Evolutionary conservation across 306 rosid species (phyloP).

Genomic region (Crataegus laevigata): DNA sequence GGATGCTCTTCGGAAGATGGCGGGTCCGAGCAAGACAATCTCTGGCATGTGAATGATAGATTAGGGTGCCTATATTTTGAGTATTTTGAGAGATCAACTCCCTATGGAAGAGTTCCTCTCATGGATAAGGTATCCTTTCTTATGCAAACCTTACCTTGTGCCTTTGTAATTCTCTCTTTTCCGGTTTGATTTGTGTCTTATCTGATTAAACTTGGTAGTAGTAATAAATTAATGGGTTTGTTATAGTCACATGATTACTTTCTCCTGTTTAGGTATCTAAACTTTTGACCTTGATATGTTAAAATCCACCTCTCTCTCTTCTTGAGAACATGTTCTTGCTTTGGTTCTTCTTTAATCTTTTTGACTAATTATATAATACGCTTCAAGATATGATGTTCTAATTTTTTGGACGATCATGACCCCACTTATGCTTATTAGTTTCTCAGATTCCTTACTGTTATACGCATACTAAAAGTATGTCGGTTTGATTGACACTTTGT

Average conservation of each 20-base stretch:
- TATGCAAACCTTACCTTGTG: slow-evolving; percentile 4
- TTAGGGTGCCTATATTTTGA: slow-evolving; percentile 68
- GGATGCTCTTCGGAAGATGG: slow-evolving; percentile 83
- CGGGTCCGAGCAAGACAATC: slow-evolving; percentile 59
- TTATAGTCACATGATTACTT: slow-evolving; percentile 2
- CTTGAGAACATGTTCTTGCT: slow-evolving; percentile 35
- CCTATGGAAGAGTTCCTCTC: slow-evolving; percentile 90
- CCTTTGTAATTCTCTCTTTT: neutral
- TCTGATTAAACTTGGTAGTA: neutral
- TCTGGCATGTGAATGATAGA: slow-evolving; percentile 51
- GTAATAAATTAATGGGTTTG: neutral
- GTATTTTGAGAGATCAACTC: slow-evolving; percentile 89
- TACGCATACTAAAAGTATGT: neutral
- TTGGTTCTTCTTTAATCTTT: slow-evolving; percentile 18
- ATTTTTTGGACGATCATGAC: slow-evolving; percentile 9
- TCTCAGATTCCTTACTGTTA: neutral
- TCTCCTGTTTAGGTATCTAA: slow-evolving; percentile 21
- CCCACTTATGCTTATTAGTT: neutral
- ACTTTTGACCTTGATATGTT: slow-evolving; percentile 33
- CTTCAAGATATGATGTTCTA: slow-evolving; percentile 16
- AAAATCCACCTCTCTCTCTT: slow-evolving; percentile 5
- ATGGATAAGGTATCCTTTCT: slow-evolving; percentile 67
- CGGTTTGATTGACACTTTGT: slow-evolving; percentile 16
- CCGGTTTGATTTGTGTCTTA: slow-evolving; percentile 3
- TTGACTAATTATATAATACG: neutral